Evolutionary conservation across 228 moss, liverwort and hornwort species (phyloP), one percentile per base, ranked within the genome.

Genomic region (Sphagnum fallax): DNA sequence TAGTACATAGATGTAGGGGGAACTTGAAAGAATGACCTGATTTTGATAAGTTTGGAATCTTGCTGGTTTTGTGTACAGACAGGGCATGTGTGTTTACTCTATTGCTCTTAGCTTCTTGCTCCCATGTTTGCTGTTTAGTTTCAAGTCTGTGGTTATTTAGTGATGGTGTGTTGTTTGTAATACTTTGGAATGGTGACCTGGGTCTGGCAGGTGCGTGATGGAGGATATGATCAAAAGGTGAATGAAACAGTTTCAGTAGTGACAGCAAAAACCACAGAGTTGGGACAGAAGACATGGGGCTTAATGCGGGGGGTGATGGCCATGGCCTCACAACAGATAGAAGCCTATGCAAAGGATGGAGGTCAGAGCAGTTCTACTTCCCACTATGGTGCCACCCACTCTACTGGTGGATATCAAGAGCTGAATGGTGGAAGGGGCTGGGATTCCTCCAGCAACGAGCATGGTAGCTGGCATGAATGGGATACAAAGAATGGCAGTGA

Each of bases 271-370:
- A 89, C 91, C 5, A 84, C 93, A 6, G 97, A 98, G 80, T 82
- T 93, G 63, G 97, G 97, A 15, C 97, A 98, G 68, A 98, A 90
- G 71, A 88, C 93, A 0, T 98, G 97, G 97, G 97, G 97, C 63
- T 77, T 98, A 60, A 91, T 98, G 91, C 88, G 97, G 67, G 93
- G 93, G 59, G 97, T 98, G 8, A 92, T 98, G 93, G 93, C 93
- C 11, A 91, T 98, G 91, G 97, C 97, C 52, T 98, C 97, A 51
- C 97, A 98, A 71, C 93, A 93, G 69, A 91, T 98, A 6, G 97
- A 98, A 74, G 78, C 93, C 12, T 98, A 93, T 50, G 89, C 90
- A 7, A 98, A 92, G 76, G 93, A 98, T 53, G 81, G 82, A 68
- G 66, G 68, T 16, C 74, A 80, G 50, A 71, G 79, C 79, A 53